A percentile compares a stretch with the other conserved stretches of the same genome.
phyloP scores from a whole-genome alignment of 2,329 filamentous ascomycete genomes.

The Penicillium brevicompactum region DNA sequence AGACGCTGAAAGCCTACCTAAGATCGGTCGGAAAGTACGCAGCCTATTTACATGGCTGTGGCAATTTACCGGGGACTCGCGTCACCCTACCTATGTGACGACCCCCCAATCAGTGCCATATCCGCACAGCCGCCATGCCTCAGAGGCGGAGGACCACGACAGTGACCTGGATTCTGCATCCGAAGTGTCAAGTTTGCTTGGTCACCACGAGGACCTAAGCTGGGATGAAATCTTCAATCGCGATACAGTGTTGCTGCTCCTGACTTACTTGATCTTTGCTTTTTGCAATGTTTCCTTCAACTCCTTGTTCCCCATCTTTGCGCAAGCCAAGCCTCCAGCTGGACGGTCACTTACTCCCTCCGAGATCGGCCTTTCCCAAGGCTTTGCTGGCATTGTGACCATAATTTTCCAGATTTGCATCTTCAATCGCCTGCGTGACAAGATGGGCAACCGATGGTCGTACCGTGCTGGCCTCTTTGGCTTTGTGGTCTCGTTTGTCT shows the following conservation, averaged over 20 bases:
- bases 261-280: conserved; percentile 91
- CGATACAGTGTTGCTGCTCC: conserved; percentile 78
- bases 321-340: conserved; percentile 70
- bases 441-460: conserved; percentile 80
- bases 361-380: conserved; percentile 83
- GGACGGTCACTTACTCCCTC: conserved; percentile 75
- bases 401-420: conserved; percentile 88
- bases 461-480: conserved; percentile 79
- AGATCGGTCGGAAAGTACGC: conserved; percentile 59
- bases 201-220: conserved; percentile 53
- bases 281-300: conserved; percentile 94
- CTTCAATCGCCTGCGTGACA: conserved; percentile 76
- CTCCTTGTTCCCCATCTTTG: conserved; percentile 92
- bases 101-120: conserved; percentile 30
- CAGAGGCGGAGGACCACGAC: conserved; percentile 39
- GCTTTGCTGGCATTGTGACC: conserved; percentile 79
- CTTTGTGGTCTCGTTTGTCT: conserved; percentile 76
- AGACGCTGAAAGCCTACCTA: conserved; percentile 63
- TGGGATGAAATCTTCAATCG: conserved; percentile 69
- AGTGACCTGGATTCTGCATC: conserved; percentile 49
- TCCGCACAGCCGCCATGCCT: conserved; percentile 28
- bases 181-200: conserved; percentile 38
- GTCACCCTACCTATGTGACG: conserved; percentile 61
- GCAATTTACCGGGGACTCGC: conserved; percentile 64
- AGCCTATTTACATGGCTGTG: conserved; percentile 69